Percentiles rank a stretch among this genome's conserved stretches.
phyloP scores from a whole-genome alignment of 495 filamentous ascomycete genomes.

The Elaphomyces granulatus region DNA sequence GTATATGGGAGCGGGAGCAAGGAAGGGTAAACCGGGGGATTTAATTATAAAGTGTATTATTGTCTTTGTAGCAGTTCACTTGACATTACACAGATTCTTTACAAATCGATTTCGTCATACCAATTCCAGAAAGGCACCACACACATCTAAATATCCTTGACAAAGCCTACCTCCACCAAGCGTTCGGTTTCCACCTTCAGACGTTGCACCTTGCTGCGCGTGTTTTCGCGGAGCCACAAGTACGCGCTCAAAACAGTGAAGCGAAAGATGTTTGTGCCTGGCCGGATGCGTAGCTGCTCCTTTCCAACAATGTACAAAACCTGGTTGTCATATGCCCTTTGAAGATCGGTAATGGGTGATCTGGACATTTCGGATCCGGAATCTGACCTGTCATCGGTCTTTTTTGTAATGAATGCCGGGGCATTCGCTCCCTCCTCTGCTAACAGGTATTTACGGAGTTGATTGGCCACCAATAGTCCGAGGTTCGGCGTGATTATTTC shows the following conservation, averaged over 20 bases:
- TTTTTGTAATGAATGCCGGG: slow-evolving; percentile 7
- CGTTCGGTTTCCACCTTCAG: slow-evolving; percentile 45
- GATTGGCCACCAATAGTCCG: slow-evolving; percentile 41
- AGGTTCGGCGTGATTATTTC: slow-evolving; percentile 49
- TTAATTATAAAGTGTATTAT: too few relatives aligned
- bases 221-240: slow-evolving; percentile 58
- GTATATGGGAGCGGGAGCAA: too few relatives aligned
- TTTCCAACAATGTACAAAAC: slow-evolving; percentile 60
- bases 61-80: too few relatives aligned
- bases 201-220: slow-evolving; percentile 46
- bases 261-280: slow-evolving; percentile 28
- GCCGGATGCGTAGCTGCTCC: slow-evolving; percentile 47
- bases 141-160: slow-evolving; percentile 51
- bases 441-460: slow-evolving; percentile 40
- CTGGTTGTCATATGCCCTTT: slow-evolving; percentile 44
- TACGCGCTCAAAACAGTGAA: slow-evolving; percentile 39
- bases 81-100: too few relatives aligned
- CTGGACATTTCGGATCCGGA: neutral
- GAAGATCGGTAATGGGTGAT: slow-evolving; percentile 22
- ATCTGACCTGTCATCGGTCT: neutral
- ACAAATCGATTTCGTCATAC: too few relatives aligned
- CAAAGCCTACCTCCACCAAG: slow-evolving; percentile 55
- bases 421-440: slow-evolving; percentile 13
- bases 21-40: too few relatives aligned
- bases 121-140: too few relatives aligned